Evolutionary conservation across 2,329 filamentous ascomycete species (phyloP), one percentile per base, ranked within the genome.

Genomic region (Lojkania enalia): DNA sequence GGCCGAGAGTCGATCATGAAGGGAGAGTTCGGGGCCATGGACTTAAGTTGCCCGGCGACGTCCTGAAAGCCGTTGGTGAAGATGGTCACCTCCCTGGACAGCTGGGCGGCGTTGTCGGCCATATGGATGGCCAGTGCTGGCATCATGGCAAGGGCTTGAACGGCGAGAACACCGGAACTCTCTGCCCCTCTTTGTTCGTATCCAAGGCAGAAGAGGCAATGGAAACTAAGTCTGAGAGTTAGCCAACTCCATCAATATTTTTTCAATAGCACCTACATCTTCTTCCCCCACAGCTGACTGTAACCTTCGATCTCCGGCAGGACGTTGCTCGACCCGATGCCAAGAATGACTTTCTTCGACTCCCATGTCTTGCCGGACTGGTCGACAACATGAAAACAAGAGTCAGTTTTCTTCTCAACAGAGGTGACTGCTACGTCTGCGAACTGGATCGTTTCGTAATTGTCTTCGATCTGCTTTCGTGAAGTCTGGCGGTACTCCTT

Each of bases 291-390:
- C 44, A 73, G 75, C 20, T 80, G 74, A 0, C 51, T 67, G 46
- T 80, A 83, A 0, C 81, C 80, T 2, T 44, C 25, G 31, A 82
- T 75, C 14, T 74, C 67, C 0, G 75, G 75, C 29, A 74, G 56
- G 0, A 77, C 49, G 51, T 84, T 81, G 20, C 57, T 58, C 1
- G 78, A 66, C 0, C 82, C 81, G 0, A 64, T 77, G 0, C 77
- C 80, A 1, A 85, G 58, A 1, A 80, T 72, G 1, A 85, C 43
- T 46, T 79, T 83, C 40, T 70, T 70, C 1, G 77, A 78, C 5
- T 61, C 55, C 56, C 74, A 82, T 2, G 48, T 56, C 2, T 60
- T 55, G 0, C 76, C 77, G 0, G 61, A 20, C 0, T 54, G 63
- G 44, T 79, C 78, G 0, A 37, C 51, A 4, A 60, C 66, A 20